Percentiles rank a stretch among this genome's conserved stretches.
Evolutionary conservation across 2,329 filamentous ascomycete species (phyloP).

Genomic region (Tympanopsis confertula): DNA sequence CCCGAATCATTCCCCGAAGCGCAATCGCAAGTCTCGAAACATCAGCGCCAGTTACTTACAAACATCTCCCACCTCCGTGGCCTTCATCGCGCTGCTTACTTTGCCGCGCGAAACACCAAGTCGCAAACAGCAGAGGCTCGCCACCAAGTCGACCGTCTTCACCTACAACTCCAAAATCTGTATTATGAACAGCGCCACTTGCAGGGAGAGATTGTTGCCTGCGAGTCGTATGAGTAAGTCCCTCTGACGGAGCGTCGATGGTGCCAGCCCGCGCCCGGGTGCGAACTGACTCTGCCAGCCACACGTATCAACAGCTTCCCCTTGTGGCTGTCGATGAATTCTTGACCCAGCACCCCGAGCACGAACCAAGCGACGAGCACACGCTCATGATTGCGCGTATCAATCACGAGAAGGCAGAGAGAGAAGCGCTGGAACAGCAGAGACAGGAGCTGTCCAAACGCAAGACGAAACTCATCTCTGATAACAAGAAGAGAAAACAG

Average conservation of each 20-base stretch:
- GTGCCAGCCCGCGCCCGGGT: not conserved
- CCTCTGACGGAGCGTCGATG: not conserved
- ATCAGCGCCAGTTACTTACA: slow-evolving; percentile 70
- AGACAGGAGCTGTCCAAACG: slow-evolving; percentile 35
- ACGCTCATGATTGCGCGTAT: slow-evolving; percentile 82
- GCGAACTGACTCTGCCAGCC: slow-evolving; percentile 33
- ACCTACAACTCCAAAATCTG: slow-evolving; percentile 86
- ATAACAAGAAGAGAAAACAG: slow-evolving; percentile 88
- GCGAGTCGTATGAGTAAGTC: slow-evolving; percentile 80
- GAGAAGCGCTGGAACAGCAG: slow-evolving; percentile 61
- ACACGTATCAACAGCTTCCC: slow-evolving; percentile 78
- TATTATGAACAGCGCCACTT: slow-evolving; percentile 93
- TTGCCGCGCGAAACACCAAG: slow-evolving; percentile 77
- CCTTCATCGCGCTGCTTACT: slow-evolving; percentile 69
- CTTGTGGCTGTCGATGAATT: slow-evolving; percentile 78
- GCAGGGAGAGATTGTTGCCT: slow-evolving; percentile 78
- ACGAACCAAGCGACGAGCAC: slow-evolving; percentile 61
- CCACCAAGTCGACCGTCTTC: slow-evolving; percentile 81
- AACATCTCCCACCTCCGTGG: slow-evolving; percentile 71
- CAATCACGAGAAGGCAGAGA: slow-evolving; percentile 75
- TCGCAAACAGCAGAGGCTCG: slow-evolving; percentile 73
- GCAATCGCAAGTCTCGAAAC: slow-evolving; percentile 52
- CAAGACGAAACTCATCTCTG: slow-evolving; percentile 57
- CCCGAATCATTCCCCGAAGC: slow-evolving; percentile 30
- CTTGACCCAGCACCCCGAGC: slow-evolving; percentile 63